Base-by-base conservation (phyloP, 2,329 filamentous ascomycete genomes). In the Cladorrhinum sp. region DNA sequence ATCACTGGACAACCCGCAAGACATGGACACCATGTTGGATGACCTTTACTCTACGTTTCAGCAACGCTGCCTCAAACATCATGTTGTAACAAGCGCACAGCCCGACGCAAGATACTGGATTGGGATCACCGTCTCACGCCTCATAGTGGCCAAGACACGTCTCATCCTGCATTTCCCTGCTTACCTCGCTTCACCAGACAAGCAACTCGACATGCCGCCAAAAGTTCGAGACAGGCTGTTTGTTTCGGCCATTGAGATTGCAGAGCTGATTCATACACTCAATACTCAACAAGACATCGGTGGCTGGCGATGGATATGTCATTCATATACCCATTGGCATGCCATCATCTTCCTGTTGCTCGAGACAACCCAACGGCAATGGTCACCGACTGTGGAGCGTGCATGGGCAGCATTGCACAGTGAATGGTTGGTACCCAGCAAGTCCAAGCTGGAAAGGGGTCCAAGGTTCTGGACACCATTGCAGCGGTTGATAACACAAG, bases 111-210 rank as follows among this genome's bases (percentile, higher is more conserved):
- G 64, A 1, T 73, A 74, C 56, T 79, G 79, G 77, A 74, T 77
- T 0, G 67, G 68, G 0, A 62, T 77, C 1, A 72, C 64, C 1
- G 65, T 66, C 23, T 82, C 85, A 2, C 84, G 89, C 9, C 79
- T 94, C 30, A 86, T 93, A 64, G 84, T 92, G 75, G 86, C 87
- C 57, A 94, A 92, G 74, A 86, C 92, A 78, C 91, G 87, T 76
- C 80, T 95, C 36, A 82, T 92, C 62, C 82, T 91, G 2, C 90
- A 94, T 68, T 87, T 94, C 67, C 89, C 90, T 0, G 81, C 88
- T 68, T 85, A 89, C 30, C 83, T 86, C 56, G 73, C 75, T 1
- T 70, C 71, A 1, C 68, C 73, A 0, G 75, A 68, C 52, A 72
- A 76, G 12, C 54, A 57, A n/a, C 42, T 46, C 42, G 65, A 74